Evolutionary conservation across 345 rosid genomes (phyloP), one percentile per base, ranked within the genome.

Genomic region (Aquilaria yunnanensis): DNA sequence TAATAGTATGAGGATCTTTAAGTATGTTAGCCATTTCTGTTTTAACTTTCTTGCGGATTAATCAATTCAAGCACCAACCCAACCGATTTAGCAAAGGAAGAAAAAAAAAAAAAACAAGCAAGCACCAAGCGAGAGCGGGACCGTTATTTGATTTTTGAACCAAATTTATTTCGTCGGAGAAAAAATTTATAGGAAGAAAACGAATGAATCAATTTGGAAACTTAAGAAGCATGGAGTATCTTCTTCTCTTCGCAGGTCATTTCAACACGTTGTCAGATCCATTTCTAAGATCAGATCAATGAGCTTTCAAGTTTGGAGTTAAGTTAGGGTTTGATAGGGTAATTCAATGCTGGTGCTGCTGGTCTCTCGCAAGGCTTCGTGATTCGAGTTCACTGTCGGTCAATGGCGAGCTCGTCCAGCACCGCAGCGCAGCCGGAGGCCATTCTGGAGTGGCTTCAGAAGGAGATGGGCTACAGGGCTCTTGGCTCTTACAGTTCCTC

Each of bases 381-480:
- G 57, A 50, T 59, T 52, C 30, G 43, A 29, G n/a, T 16, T 53
- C 50, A 12, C 10, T 3, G 45, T 23, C 5, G 13, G 16, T 64
- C 32, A 68, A 78, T 81, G 85, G 77, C 71, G 81, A 71, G 77
- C 70, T 70, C 66, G 51, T 32, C 77, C 68, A 75, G 67, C 75
- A 71, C 68, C 6, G 54, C 75, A 61, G 86, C 80, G 57, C 85
- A 85, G 57, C 86, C 96, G 32, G 92, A 89, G 70, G 91, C 79
- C 31, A 89, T 89, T 41, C 57, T 83, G 47, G 92, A 87, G 68
- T 92, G 96, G 98, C 71, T 89, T 49, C 89, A 85, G 57, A 89
- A 84, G 77, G 98, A 92, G 69, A 89, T 92, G 96, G 87, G 89
- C 23, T 89, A 92, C 63, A 68, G 91, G 62, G 87, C 96, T 4